These are phyloP conservation scores for Russula brevipes DNA, from an alignment of 768 basidiomycete species.

Conservation along the genomic window DNA sequence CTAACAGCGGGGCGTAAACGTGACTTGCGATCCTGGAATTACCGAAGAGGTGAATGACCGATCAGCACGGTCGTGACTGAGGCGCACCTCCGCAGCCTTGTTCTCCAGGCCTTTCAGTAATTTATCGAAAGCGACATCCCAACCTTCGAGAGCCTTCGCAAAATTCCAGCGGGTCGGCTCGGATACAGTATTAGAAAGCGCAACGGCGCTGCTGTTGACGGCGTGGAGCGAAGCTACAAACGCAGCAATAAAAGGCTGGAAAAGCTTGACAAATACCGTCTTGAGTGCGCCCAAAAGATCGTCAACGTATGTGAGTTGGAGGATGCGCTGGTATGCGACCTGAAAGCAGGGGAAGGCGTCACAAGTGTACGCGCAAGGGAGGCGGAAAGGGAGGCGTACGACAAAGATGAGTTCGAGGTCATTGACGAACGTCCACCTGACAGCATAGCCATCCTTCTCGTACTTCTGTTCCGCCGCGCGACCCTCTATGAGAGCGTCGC, in stretches of 20 bases:
- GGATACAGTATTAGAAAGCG: constrained; percentile 34
- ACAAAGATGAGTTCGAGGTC: constrained; percentile 96
- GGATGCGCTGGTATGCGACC: constrained; percentile 95
- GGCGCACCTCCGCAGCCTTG: constrained; percentile 59
- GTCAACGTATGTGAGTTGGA: constrained; percentile 91
- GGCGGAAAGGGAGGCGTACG: constrained; percentile 43
- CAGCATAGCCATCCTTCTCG: constrained; percentile 90
- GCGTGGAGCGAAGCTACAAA: constrained; percentile 82
- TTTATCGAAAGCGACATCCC: constrained; percentile 78
- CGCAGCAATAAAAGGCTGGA: constrained; percentile 74
- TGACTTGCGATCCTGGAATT: constrained; percentile 62
- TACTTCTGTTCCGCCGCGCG: constrained; percentile 75
- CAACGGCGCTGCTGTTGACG: constrained; percentile 41
- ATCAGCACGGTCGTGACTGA: constrained; percentile 7
- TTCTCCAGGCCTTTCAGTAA: constrained; percentile 69
- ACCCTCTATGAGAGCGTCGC: constrained; percentile 89
- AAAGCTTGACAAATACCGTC: constrained; percentile 79
- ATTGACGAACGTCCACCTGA: constrained; percentile 93
- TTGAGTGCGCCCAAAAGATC: constrained; percentile 79
- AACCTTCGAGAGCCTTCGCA: constrained; percentile 61
- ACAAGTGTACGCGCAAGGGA: not conserved
- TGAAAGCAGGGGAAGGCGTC: constrained; percentile 31
- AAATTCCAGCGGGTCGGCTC: constrained; percentile 58
- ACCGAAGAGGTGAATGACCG: not conserved
- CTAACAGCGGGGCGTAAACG: constrained; percentile 45